Evolutionary conservation across 148 eudicot genomes (phyloP), one percentile per base, ranked within the genome.

Genomic region (Tetragonia tetragonoides): DNA sequence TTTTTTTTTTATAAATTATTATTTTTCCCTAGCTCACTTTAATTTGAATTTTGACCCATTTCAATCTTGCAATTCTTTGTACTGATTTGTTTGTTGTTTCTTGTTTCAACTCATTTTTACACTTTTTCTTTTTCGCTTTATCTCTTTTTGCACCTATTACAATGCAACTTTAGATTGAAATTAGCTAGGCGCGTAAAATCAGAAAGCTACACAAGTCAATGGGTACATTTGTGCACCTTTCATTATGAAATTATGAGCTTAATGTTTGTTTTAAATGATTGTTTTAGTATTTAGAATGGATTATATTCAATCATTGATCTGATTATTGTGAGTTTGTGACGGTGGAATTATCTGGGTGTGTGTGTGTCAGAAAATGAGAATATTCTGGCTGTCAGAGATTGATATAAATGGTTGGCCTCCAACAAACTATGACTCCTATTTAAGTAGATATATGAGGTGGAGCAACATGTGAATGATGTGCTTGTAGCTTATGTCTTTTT

Each of bases 341-440:
- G 6, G 7, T 20, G 40, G 49, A 39, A 73, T 72, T 28, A 28
- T 28, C 34, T 54, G 67, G n/a, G n/a, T 75, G 40, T 75, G 78
- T 74, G 49, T 74, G 75, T 54, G 76, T 75, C 24, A 56, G 74
- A 47, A 21, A 40, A 23, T 77, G 38, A 41, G 79, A 81, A 81
- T 70, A 75, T 70, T 81, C 79, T 70, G 68, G 57, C 2, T 81
- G 83, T 81, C 71, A 81, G 75, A 61, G 57, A 14, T 70, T 53
- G 62, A 73, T 66, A 37, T 42, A 4, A 65, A 34, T 60, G 15
- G 68, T n/a, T 73, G 42, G 34, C 21, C 37, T 70, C 49, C 70
- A 68, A 51, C 67, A 4, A 61, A 47, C 20, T 23, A 42, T 42
- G 56, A 72, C 37, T 21, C 4, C 53, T 68, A 68, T 24, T 56